phyloP scores from a whole-genome alignment of 305 asterid species.

The Fraxinus greggii region DNA sequence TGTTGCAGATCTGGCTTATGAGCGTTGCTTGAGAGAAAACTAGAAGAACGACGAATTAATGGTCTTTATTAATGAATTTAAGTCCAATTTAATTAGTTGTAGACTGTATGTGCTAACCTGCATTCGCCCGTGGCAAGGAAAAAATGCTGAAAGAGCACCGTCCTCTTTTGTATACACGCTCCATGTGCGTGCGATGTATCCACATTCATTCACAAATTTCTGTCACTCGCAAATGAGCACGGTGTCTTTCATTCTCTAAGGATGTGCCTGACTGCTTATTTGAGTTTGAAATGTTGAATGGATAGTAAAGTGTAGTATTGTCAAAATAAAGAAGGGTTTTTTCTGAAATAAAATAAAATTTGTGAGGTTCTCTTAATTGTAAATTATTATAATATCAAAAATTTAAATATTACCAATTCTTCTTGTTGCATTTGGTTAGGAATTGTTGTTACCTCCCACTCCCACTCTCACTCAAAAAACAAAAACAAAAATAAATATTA shows the following conservation, averaged over 20 bases:
- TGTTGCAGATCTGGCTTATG: conserved; percentile 24
- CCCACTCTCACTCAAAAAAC: not conserved
- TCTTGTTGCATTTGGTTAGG: not conserved
- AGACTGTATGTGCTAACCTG: not conserved
- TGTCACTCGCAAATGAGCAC: not conserved
- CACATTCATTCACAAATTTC: not conserved
- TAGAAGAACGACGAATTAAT: not conserved
- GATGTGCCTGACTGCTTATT: not conserved
- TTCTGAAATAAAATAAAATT: not conserved
- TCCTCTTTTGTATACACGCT: not conserved
- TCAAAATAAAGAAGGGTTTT: not conserved
- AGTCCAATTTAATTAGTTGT: not conserved
- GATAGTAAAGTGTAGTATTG: not conserved
- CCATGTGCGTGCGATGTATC: not conserved
- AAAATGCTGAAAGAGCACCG: not conserved
- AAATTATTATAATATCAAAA: not conserved
- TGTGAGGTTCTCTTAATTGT: not conserved
- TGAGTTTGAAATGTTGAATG: not conserved
- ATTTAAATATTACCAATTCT: not conserved
- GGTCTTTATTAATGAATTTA: conserved; percentile 10
- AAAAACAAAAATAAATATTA: not conserved
- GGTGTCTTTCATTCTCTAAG: not conserved
- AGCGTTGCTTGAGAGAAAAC: not conserved
- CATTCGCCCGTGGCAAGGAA: not conserved
- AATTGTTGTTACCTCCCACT: not conserved